Evolutionary conservation across 176 grass and related monocot genomes (phyloP).

Genomic region (Aegilops sharonensis): DNA sequence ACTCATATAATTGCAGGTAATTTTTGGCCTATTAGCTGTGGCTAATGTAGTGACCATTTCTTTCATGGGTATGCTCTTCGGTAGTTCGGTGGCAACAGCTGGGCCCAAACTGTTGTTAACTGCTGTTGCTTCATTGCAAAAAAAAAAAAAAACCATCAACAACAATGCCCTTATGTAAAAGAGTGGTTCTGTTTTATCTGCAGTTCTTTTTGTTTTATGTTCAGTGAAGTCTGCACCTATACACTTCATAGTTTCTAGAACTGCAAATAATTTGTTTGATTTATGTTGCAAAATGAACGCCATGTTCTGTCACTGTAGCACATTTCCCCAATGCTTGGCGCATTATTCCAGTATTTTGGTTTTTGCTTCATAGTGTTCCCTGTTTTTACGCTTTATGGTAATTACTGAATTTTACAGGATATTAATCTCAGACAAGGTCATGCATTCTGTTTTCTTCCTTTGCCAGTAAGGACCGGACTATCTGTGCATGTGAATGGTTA

Average conservation of each 20-base stretch:
- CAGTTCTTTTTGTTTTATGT: background rate
- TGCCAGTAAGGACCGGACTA: slow-evolving; percentile 87
- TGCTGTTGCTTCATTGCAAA: background rate
- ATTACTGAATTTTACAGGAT: slow-evolving; percentile 67
- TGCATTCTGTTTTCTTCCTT: slow-evolving; percentile 97
- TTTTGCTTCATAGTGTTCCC: background rate
- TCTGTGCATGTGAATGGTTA: slow-evolving; percentile 97
- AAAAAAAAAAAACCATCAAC: background rate
- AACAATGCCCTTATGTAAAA: background rate
- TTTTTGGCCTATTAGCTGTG: background rate
- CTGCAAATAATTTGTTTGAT: slow-evolving; percentile 15
- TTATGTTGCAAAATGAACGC: background rate
- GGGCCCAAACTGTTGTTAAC: slow-evolving; percentile 5
- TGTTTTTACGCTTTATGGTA: slow-evolving; percentile 28
- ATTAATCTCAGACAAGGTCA: slow-evolving; percentile 68
- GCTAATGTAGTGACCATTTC: slow-evolving; percentile 5
- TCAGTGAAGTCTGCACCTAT: background rate
- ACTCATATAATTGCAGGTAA: background rate
- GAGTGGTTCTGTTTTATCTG: background rate
- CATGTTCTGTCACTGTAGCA: background rate
- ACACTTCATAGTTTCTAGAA: slow-evolving; percentile 6
- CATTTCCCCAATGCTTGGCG: background rate
- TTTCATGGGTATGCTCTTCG: slow-evolving; percentile 3
- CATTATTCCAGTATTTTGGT: background rate
- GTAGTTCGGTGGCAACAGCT: slow-evolving; percentile 16